Conservation (phyloP, 2,329 filamentous ascomycete species). For the Cephalotrichum gorgonifer region DNA sequence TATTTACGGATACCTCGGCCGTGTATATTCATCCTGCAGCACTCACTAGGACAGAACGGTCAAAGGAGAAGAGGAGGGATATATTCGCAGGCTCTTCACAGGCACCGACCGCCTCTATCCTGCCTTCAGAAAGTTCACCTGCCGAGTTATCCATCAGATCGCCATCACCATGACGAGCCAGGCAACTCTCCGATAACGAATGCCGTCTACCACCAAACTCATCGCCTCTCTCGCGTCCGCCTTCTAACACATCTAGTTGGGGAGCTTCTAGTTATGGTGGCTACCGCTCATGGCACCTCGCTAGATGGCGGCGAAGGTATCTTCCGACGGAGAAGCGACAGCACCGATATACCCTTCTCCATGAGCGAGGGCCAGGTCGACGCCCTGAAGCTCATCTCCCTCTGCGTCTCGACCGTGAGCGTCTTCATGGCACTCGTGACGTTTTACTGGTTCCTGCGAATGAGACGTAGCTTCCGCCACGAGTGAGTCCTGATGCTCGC, state of each 20-base stretch:
- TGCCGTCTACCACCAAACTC: background rate
- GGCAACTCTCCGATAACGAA: background rate
- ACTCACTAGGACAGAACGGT: too few species aligned
- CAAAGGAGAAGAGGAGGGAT: too few species aligned
- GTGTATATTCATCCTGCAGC: too few species aligned
- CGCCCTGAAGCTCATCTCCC: slow-evolving; percentile 13
- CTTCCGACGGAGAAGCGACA: background rate
- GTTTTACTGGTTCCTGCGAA: slow-evolving; percentile 63
- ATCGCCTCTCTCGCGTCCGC: background rate
- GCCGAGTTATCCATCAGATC: background rate
- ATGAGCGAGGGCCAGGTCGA: background rate
- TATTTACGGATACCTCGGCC: too few species aligned
- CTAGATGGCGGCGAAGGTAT: background rate
- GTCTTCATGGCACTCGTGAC: slow-evolving; percentile 43
- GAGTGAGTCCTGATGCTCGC: slow-evolving; percentile 36
- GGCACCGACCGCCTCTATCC: background rate
- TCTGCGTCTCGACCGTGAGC: slow-evolving; percentile 39
- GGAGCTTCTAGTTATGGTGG: background rate
- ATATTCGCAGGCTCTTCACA: background rate
- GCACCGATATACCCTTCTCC: background rate
- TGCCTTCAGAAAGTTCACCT: background rate
- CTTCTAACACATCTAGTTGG: background rate
- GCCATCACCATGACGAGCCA: background rate
- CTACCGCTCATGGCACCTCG: background rate
- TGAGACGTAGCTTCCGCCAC: slow-evolving; percentile 65